Percentiles rank a stretch among this genome's conserved stretches.
phyloP scores from a whole-genome alignment of 2,329 filamentous ascomycete genomes.

The Talaromyces sp. region DNA sequence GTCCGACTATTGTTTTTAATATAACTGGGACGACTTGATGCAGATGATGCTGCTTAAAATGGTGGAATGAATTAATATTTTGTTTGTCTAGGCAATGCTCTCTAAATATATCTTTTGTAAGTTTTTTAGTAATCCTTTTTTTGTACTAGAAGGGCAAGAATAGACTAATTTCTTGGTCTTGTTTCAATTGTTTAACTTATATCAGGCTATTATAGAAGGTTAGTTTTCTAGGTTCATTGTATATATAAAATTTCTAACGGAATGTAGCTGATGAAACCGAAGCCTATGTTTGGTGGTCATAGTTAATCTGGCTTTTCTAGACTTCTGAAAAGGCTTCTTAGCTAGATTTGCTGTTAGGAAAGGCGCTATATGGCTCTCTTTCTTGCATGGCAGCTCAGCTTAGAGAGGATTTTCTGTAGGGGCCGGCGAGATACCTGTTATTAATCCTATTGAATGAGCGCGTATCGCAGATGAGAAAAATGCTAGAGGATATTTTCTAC shows the following conservation, averaged over 20 bases:
- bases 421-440: neutral
- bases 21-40: neutral
- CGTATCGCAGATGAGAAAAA: too few relatives aligned
- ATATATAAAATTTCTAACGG: too few relatives aligned
- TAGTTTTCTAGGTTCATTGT: neutral
- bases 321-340: neutral
- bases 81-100: neutral
- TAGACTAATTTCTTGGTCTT: neutral
- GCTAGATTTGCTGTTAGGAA: too few relatives aligned
- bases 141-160: neutral
- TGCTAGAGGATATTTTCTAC: neutral
- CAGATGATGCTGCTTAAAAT: neutral
- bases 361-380: neutral
- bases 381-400: neutral
- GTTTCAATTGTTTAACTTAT: neutral
- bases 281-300: slow-evolving; percentile 20
- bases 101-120: neutral
- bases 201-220: neutral
- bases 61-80: neutral
- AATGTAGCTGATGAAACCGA: slow-evolving; percentile 14
- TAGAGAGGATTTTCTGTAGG: neutral
- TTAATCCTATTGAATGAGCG: too few relatives aligned
- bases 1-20: neutral
- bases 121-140: neutral
- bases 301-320: slow-evolving; percentile 15